Evolutionary conservation across 1,284 basidiomycete species (phyloP).

Genomic region (Ceratobasidium sp.): DNA sequence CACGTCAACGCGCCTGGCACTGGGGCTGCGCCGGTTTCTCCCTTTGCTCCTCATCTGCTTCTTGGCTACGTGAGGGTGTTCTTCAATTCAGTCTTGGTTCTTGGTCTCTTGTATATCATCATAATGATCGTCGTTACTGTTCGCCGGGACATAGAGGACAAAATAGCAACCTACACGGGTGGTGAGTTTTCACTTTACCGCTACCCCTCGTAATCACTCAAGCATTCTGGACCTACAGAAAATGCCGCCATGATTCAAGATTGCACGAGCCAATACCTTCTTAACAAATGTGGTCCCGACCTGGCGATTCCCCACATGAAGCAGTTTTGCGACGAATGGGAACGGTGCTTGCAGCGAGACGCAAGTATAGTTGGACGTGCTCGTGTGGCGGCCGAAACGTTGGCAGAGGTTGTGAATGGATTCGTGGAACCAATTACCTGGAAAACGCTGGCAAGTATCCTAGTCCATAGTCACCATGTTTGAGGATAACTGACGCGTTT

Average conservation of each 20-base stretch:
- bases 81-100: constrained; percentile 90
- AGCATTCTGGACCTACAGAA: constrained; percentile 61
- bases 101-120: constrained; percentile 86
- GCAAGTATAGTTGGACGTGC: constrained; percentile 90
- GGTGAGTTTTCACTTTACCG: constrained; percentile 61
- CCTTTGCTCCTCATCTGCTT: constrained; percentile 59
- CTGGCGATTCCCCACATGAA: constrained; percentile 81
- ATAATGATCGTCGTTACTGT: constrained; percentile 90
- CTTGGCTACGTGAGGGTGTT: constrained; percentile 79
- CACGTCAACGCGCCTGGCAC: constrained; percentile 73
- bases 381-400: constrained; percentile 90
- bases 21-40: constrained; percentile 56
- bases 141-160: constrained; percentile 88
- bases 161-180: constrained; percentile 89
- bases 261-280: constrained; percentile 81
- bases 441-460: constrained; percentile 84
- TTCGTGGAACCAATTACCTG: constrained; percentile 98
- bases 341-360: constrained; percentile 96
- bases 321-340: constrained; percentile 86
- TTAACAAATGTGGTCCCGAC: constrained; percentile 79
- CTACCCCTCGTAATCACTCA: constrained; percentile 42
- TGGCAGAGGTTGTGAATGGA: constrained; percentile 95
- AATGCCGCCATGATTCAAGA: constrained; percentile 89
- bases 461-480: not conserved
- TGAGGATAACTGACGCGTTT: not conserved